Base-by-base conservation (phyloP, 805 yeast species). In the Starmerella sirachaensis region DNA sequence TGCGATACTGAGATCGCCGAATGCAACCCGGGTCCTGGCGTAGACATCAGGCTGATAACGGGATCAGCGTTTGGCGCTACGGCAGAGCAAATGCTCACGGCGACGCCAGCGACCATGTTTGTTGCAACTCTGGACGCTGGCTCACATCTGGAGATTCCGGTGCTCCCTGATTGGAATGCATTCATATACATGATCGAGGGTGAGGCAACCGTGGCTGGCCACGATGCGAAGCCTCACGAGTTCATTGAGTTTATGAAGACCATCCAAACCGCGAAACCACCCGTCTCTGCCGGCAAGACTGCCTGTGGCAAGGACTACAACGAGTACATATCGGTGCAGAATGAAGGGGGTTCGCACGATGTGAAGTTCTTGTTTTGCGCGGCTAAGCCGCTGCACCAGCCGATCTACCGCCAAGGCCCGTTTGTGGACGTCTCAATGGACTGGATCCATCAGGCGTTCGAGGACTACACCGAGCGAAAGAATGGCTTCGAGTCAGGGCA, bases 111-210 rank as follows among this genome's bases (percentile, higher is more conserved):
- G 1, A 35, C 37, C 9, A 24, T 49, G 1, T 32, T 49, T n/a
- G 40, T 39, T 24, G 36, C 40, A 18, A 13, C 26, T 2, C 14
- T 48, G 9, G 39, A 35, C 31, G 48, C 49, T 5, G 47, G 44
- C 10, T 33, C 44, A 3, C 12, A 12, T 13, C 16, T 49, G 11
- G 40, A 33, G 18, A 24, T 44, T 7, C 39, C 44, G 4, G 46
- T 48, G 13, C 54, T 53, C 27, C 29, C 42, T 11, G 51, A 41
- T 18, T 57, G 54, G 51, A 57, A 54, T 38, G 55, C 58, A 4
- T 55, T 57, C 29, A 42, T 53, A 8, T 55, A 51, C 32, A 46
- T 49, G 18, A 40, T 54, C 19, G 47, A 46, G 10, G 61, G 61
- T 26, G 35, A 35, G 17, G 40, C 45, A 16, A 31, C 37, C 17